These are phyloP conservation scores for Aspergillus tubingensis DNA, from an alignment of 2,329 filamentous ascomycete genomes.

Conservation along the genomic window DNA sequence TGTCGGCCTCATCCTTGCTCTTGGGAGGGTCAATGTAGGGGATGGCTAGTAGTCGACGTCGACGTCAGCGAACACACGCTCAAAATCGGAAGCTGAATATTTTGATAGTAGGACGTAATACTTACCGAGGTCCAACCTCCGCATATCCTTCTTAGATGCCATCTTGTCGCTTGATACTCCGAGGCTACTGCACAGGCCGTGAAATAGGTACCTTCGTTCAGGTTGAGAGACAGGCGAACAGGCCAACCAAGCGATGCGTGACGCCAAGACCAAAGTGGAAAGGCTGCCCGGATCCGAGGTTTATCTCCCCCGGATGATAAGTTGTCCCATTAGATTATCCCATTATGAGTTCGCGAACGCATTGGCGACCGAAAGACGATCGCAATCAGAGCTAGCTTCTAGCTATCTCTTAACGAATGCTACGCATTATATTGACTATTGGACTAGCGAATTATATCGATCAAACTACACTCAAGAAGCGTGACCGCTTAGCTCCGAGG, in stretches of 20 bases:
- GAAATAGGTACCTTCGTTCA: conserved; percentile 4
- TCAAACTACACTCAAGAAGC: no score
- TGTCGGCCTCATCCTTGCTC: conserved; percentile 65
- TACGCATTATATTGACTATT: no score
- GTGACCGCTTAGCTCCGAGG: background rate
- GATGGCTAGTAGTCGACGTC: conserved; percentile 62
- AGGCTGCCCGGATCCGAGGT: conserved; percentile 3
- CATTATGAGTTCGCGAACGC: no score
- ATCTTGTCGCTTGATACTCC: conserved; percentile 46
- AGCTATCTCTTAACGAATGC: no score
- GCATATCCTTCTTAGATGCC: conserved; percentile 74
- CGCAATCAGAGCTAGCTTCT: no score
- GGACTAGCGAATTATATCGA: no score
- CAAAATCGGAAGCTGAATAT: background rate
- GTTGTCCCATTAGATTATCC: background rate
- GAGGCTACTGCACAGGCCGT: conserved; percentile 3
- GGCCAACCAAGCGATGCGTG: conserved; percentile 13
- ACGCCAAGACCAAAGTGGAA: conserved; percentile 27
- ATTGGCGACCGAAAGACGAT: no score
- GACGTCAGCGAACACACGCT: conserved; percentile 17
- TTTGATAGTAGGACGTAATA: conserved; percentile 7
- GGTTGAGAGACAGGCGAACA: conserved; percentile 6
- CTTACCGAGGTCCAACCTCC: conserved; percentile 71
- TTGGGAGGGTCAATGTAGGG: conserved; percentile 78
- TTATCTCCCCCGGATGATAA: conserved; percentile 6